Conservation (phyloP, 2,329 filamentous ascomycete genomes). For the Talaromyces sp. region DNA sequence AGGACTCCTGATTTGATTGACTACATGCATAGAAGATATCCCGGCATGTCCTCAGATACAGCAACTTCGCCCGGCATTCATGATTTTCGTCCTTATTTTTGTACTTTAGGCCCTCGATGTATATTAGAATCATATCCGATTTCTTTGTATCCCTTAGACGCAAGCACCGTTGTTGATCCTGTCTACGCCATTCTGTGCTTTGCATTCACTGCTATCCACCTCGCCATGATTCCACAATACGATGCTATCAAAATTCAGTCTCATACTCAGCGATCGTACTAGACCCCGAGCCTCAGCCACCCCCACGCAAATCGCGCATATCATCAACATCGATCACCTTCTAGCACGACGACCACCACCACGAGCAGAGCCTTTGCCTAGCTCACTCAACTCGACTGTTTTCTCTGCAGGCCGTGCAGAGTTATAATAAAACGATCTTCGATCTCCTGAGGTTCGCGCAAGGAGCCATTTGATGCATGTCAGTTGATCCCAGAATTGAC, state of each 20-base stretch:
- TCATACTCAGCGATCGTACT: neutral
- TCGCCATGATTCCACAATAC: neutral
- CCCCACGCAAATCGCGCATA: neutral
- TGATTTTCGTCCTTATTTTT: neutral
- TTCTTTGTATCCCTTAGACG: neutral
- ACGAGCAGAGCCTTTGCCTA: neutral
- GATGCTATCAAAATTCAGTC: neutral
- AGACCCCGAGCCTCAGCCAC: neutral
- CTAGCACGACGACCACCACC: neutral
- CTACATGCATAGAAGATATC: neutral
- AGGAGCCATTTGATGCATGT: neutral
- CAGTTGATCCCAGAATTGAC: neutral
- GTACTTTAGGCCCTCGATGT: neutral
- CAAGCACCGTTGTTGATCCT: neutral
- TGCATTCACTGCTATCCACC: neutral
- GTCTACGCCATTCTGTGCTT: neutral
- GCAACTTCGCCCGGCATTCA: neutral
- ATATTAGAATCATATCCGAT: constrained; percentile 6
- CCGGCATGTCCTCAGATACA: neutral
- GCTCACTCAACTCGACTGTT: neutral
- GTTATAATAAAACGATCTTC: neutral
- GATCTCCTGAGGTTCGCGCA: neutral
- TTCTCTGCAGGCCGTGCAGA: neutral
- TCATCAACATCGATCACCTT: neutral
- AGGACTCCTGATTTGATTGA: neutral